These are phyloP conservation scores for Puccinia horiana DNA, from an alignment of 1,284 basidiomycete species.

Conservation along the genomic window DNA sequence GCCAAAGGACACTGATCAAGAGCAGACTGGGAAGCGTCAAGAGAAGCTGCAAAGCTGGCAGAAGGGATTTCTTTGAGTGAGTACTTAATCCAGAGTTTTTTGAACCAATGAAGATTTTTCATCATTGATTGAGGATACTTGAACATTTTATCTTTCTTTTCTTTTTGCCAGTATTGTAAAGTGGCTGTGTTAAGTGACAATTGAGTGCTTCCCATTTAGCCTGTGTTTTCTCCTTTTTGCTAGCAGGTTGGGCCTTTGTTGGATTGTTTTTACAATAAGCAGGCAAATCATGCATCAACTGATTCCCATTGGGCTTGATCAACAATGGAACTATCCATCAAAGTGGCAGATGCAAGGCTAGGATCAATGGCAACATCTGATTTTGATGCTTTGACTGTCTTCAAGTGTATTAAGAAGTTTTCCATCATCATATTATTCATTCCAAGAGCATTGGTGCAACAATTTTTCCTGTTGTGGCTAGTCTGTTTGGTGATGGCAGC, in stretches of 20 bases:
- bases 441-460: not conserved
- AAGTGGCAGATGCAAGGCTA: not conserved
- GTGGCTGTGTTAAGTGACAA: not conserved
- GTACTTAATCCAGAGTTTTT: not conserved
- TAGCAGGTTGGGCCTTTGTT: too few relatives aligned
- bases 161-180: not conserved
- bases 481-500: too few relatives aligned
- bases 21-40: not conserved
- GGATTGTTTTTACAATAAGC: not conserved
- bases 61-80: not conserved
- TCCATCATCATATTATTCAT: not conserved
- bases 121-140: slow-evolving; percentile 18
- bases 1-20: not conserved
- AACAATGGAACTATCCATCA: not conserved
- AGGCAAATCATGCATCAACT: not conserved
- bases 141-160: not conserved
- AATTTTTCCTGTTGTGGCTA: not conserved
- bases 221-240: not conserved
- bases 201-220: slow-evolving; percentile 14
- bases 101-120: not conserved
- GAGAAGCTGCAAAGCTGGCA: not conserved
- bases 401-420: not conserved
- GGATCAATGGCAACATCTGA: not conserved
- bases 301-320: not conserved
- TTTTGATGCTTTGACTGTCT: not conserved